Conservation (phyloP, 192 early-diverging fungal genomes). For the Martensiomyces pterosporus region DNA sequence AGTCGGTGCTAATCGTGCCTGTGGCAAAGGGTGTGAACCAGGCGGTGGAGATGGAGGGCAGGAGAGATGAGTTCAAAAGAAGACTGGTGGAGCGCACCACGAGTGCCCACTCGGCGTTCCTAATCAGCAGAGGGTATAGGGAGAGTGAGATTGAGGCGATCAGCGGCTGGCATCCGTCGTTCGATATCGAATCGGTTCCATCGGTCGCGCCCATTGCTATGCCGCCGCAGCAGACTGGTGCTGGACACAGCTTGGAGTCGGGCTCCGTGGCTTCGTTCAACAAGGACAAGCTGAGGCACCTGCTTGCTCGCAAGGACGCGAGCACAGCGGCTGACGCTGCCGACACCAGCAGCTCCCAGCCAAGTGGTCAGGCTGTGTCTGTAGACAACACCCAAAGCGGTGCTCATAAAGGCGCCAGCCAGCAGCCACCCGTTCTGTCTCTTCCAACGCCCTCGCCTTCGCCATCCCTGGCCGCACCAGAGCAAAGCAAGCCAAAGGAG, state of each 20-base stretch:
- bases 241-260: background rate
- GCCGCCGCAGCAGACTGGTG: slow-evolving; percentile 10
- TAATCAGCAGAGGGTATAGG: slow-evolving; percentile 15
- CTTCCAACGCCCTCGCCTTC: slow-evolving; percentile 12
- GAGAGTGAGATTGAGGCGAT: slow-evolving; percentile 1
- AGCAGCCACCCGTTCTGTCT: background rate
- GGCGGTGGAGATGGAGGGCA: slow-evolving; percentile 32
- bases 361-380: too few relatives aligned
- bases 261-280: slow-evolving; percentile 24
- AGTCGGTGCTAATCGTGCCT: slow-evolving; percentile 39
- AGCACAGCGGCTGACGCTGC: background rate
- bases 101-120: slow-evolving; percentile 18
- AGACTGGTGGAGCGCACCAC: slow-evolving; percentile 12
- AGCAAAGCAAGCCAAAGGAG: slow-evolving; percentile 3
- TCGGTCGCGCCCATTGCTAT: slow-evolving; percentile 15
- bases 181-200: slow-evolving; percentile 31
- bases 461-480: slow-evolving; percentile 3
- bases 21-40: slow-evolving; percentile 8
- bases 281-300: slow-evolving; percentile 30
- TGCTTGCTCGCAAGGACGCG: slow-evolving; percentile 8
- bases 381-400: too few relatives aligned
- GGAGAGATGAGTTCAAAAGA: slow-evolving; percentile 18
- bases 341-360: background rate
- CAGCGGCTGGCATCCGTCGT: slow-evolving; percentile 25
- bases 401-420: background rate